Evolutionary conservation across 2,329 filamentous ascomycete species (phyloP), one percentile per base, ranked within the genome.

Genomic region (Karstenula rhodostoma): DNA sequence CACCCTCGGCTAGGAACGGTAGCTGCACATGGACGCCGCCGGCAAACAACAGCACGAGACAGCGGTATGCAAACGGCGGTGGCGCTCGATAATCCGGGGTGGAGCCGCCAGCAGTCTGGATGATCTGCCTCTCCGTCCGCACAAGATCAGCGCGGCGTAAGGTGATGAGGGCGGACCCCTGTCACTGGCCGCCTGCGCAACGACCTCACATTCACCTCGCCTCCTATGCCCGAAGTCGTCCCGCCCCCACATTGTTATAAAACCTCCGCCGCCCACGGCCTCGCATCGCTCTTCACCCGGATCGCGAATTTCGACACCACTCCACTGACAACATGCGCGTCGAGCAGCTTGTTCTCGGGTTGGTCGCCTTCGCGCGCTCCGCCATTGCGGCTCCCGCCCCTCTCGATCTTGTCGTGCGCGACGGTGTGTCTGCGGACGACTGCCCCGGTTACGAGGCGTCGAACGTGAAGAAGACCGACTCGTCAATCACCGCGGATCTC

Each of bases 371-470:
- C 58, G 61, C 61, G 40, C 50, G 62, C 29, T 47, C 71, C 25
- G 57, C 51, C 46, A 52, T 55, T 60, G 67, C 71, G 7, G 61
- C 59, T 25, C 71, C 70, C 33, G 56, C 65, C 25, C 60, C 63
- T 32, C 48, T 23, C 19, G 15, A 48, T 13, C 42, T 56, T 7
- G 37, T 23, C 22, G 40, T 33, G 17, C 58, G 58, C 23, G 44
- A 42, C 23, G n/a, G 29, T 19, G 58, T 50, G 2, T 60, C 61
- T 77, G 15, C 84, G 81, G 23, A 85, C 71, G 55, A 85, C 43
- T 93, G 90, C 69, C 89, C 89, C 0, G 90, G 90, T 15, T 93
- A 93, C 78, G 82, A 73, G 29, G 90, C 89, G 1, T 85, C 83
- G 19, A 87, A 90, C 71, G 81, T 92, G 15, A 74, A 80, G 54